Evolutionary conservation across 345 rosid species (phyloP).

Genomic region (Ricinus communis): DNA sequence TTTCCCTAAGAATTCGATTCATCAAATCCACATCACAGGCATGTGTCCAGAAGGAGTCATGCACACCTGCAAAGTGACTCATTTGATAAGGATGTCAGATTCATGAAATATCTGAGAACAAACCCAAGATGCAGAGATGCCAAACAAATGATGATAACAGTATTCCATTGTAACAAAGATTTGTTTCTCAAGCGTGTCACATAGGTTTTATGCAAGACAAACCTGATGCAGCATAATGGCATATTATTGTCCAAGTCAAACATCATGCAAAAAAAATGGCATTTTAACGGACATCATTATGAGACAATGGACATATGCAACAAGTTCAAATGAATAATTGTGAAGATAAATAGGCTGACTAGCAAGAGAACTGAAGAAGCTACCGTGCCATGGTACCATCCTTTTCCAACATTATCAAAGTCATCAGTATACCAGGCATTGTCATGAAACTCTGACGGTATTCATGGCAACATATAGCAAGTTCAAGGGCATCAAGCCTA

Average conservation of each 20-base stretch:
- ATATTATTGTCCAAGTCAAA: too few relatives aligned
- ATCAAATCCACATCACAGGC: constrained; percentile 89
- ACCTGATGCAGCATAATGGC: too few relatives aligned
- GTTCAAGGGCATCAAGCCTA: neutral
- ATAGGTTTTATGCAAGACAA: neutral
- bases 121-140: neutral
- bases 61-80: constrained; percentile 66
- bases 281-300: too few relatives aligned
- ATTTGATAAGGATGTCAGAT: constrained; percentile 1
- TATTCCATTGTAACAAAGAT: neutral
- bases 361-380: neutral
- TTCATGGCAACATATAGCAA: neutral
- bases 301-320: neutral
- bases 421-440: too few relatives aligned
- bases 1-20: constrained; percentile 82
- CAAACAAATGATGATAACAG: neutral
- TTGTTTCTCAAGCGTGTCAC: too few relatives aligned
- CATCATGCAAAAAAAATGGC: neutral
- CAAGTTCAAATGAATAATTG: neutral
- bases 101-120: neutral
- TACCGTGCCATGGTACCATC: too few relatives aligned
- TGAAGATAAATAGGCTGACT: neutral
- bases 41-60: constrained; percentile 99
- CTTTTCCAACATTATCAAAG: neutral
- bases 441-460: too few relatives aligned